Percentiles rank a stretch among this genome's conserved stretches.
These are phyloP conservation scores for Ustilago xerochloae DNA, from an alignment of 1,284 basidiomycete species.

Conservation along the genomic window DNA sequence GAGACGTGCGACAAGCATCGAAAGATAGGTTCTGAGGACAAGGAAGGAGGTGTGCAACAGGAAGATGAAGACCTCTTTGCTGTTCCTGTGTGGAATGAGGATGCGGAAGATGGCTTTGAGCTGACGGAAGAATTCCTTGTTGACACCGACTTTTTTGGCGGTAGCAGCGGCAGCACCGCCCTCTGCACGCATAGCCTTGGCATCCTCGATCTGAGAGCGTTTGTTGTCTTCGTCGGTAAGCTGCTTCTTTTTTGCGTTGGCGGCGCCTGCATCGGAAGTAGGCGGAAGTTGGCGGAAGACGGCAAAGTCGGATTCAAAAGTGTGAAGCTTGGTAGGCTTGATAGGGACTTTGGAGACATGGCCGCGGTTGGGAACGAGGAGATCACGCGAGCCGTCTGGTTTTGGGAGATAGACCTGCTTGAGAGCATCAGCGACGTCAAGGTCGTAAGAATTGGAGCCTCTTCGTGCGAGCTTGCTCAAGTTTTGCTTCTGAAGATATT, in stretches of 20 bases:
- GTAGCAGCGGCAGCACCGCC: conserved; percentile 63
- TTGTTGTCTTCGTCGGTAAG: conserved; percentile 37
- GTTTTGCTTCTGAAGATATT: conserved; percentile 20
- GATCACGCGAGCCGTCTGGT: conserved; percentile 52
- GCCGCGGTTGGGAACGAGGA: conserved; percentile 63
- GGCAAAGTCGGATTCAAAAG: conserved; percentile 65
- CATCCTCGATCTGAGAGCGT: conserved; percentile 49
- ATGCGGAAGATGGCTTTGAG: conserved; percentile 66
- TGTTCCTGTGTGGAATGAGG: conserved; percentile 56
- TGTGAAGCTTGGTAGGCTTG: conserved; percentile 64
- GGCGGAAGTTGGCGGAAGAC: conserved; percentile 60
- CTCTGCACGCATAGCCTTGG: conserved; percentile 54
- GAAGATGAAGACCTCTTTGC: conserved; percentile 81
- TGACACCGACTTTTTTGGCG: conserved; percentile 72
- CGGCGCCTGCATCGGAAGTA: conserved; percentile 33
- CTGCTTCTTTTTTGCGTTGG: conserved; percentile 29
- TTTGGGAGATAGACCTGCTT: conserved; percentile 62
- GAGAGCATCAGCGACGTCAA: conserved; percentile 52
- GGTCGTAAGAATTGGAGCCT: conserved; percentile 11
- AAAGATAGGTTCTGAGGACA: conserved; percentile 77
- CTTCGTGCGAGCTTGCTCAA: conserved; percentile 10
- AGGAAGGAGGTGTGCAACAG: conserved; percentile 86
- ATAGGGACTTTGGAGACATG: conserved; percentile 67
- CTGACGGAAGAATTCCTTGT: conserved; percentile 80
- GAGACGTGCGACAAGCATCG: conserved; percentile 85